Base-by-base conservation (phyloP, 495 filamentous ascomycete species). In the Xylaria telfairii region DNA sequence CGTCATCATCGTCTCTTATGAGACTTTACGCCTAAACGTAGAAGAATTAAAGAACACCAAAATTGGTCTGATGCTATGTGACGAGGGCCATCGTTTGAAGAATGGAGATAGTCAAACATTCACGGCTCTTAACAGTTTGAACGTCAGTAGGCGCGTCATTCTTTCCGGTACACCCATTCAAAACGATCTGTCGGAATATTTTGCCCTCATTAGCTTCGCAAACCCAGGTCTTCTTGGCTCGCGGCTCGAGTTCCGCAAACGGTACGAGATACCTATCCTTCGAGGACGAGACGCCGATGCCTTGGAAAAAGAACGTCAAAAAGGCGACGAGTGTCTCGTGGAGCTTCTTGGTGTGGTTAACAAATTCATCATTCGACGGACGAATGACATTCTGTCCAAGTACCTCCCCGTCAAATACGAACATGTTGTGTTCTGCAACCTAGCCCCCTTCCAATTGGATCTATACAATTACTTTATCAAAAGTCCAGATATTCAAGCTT, bases 371-470 rank as follows among this genome's bases (percentile, higher is more conserved):
- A 99, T 99, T 77, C 92, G 96, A 53, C 90, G 96, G 34, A 98
- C 95, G 0, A 99, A 99, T 85, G 96, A 99, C 77, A 95, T 99
- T 65, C 83, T 99, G 24, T 97, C 95, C 47, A 98, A 99, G 78
- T 99, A 99, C 80, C 87, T 99, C 59, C 96, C 96, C 3, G 89
- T 98, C 82, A 99, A 99, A 82, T 99, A 99, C 82, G 96, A 99
- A 76, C 96, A 99, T 80, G 96, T 99, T 37, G 96, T 99, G n/a
- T 99, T 99, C 84, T 99, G 96, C 86, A 97, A 96, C 75, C 87
- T 97, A 41, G 91, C 95, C 28, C 90, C 92, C 0, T 98, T 99
- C 82, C 96, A 99, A 78, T 83, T 94, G 54, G 92, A 91, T 70
- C 85, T 99, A 8, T 99, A 99, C 82, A 97, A 96, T 73, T 91